Evolutionary conservation across 1,139 yeast species (phyloP), one percentile per base, ranked within the genome.

Genomic region (Debaryomyces sp.): DNA sequence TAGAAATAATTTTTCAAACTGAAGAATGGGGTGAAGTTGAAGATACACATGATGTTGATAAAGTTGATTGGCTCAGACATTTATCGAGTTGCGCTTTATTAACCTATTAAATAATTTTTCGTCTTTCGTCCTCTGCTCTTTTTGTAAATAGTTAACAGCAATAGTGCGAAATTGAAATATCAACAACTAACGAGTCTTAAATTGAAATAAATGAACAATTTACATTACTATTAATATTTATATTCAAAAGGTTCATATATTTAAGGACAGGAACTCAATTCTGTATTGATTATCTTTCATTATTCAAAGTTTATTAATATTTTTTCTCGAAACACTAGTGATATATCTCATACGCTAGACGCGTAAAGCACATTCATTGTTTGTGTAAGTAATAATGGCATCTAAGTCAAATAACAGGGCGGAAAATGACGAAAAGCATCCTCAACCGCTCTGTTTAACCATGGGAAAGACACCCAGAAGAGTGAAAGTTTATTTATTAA

Each of bases 11-110:
- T 44, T 82, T 81, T 67, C 99, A 94, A 68, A 89, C 96, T 24
- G 84, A 82, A 36, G 80, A 85, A 61, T 94, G 99, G 99, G 99
- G 99, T 36, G 97, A 94, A 67, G 98, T 94, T 22, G 99, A 94
- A 70, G 99, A 94, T 62, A 91, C 98, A 4, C 99, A 94, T 63
- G 99, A 94, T 66, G 98, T 94, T 15, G 96, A 90, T 61, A 87
- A 87, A 66, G 96, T 85, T 42, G 97, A 94, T 57, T 79, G 96
- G 66, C 76, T 89, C 57, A 82, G 98, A 67, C 85, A 85, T 59
- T 77, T 94, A 45, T 83, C 94, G 30, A 81, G 92, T 57, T 94
- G 96, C 32, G 87, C 91, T n/a, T 69, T 90, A 48, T 67, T 87
- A 29, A 18, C 49, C 8, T 43, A 29, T 26, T 46, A 35, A 32